Percentiles rank a stretch among this genome's conserved stretches.
Conservation (phyloP, 140 eudicot species). For the Anethum foeniculum region DNA sequence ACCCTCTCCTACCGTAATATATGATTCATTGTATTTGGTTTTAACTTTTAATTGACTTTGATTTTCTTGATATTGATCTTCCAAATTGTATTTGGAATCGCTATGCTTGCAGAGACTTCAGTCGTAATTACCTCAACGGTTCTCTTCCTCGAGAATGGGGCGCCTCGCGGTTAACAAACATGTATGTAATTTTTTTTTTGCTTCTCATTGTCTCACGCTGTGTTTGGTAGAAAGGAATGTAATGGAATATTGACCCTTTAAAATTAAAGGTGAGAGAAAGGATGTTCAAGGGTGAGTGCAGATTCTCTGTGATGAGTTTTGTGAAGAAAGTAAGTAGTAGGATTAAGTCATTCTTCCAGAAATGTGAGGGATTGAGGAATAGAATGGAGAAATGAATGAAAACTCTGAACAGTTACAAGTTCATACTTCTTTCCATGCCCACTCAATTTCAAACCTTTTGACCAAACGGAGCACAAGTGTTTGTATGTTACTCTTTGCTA, state of each 20-base stretch:
- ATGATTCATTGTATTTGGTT: background rate
- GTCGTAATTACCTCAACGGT: conserved; percentile 66
- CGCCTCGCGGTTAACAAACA: conserved; percentile 33
- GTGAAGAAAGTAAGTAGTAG: background rate
- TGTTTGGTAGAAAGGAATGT: background rate
- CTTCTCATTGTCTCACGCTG: background rate
- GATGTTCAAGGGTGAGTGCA: background rate
- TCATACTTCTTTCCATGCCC: background rate
- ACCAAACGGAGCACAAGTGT: background rate
- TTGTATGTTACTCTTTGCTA: background rate
- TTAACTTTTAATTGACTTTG: background rate
- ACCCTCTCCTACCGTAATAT: background rate
- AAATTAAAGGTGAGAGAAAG: background rate
- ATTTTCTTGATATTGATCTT: background rate
- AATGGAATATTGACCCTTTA: background rate
- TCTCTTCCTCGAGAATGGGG: conserved; percentile 71
- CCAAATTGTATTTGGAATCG: background rate
- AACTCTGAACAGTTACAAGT: background rate
- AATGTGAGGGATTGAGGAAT: background rate
- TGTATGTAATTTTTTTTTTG: conserved; percentile 32
- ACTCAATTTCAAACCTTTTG: background rate
- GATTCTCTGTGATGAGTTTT: background rate
- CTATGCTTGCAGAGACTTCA: conserved; percentile 42
- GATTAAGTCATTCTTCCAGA: background rate
- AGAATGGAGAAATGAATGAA: background rate